Evolutionary conservation across 495 filamentous ascomycete species (phyloP).

Genomic region (Neurospora sp.): DNA sequence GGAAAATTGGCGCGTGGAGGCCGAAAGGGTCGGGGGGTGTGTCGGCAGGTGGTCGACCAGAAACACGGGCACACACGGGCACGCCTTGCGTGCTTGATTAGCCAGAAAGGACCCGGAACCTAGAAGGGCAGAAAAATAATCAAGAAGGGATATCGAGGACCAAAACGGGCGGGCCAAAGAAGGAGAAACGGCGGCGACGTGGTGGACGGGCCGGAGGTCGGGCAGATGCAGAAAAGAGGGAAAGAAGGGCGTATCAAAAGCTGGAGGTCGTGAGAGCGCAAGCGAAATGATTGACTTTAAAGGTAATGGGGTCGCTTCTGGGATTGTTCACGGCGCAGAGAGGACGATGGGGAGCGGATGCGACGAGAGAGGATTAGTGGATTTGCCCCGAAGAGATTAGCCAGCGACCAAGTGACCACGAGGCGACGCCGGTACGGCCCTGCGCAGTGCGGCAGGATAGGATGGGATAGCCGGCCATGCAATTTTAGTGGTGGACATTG

Average conservation of each 20-base stretch:
- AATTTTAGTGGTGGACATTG: slow-evolving; percentile 1
- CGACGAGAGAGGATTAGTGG: slow-evolving; percentile 24
- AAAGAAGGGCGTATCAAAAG: slow-evolving; percentile 24
- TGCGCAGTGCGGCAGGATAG: slow-evolving; percentile 6
- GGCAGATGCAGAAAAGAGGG: slow-evolving; percentile 15
- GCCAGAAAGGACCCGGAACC: neutral
- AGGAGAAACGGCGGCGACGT: slow-evolving; percentile 9
- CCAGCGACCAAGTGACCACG: slow-evolving; percentile 14
- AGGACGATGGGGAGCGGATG: slow-evolving; percentile 16
- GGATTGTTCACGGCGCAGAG: slow-evolving; percentile 25
- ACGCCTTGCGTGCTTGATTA: slow-evolving; percentile 14
- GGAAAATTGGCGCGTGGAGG: slow-evolving; percentile 23
- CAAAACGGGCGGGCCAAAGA: slow-evolving; percentile 13
- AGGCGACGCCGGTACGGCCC: neutral
- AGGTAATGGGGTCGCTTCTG: slow-evolving; percentile 31
- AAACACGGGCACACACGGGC: slow-evolving; percentile 8
- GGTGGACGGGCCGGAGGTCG: slow-evolving; percentile 19
- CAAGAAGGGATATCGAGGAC: slow-evolving; percentile 10
- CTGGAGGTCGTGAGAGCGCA: slow-evolving; percentile 32
- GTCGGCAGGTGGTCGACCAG: neutral
- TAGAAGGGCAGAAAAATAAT: slow-evolving; percentile 10
- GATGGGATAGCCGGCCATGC: slow-evolving; percentile 4
- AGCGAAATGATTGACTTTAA: slow-evolving; percentile 41
- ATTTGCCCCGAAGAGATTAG: slow-evolving; percentile 29
- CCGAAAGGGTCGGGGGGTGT: slow-evolving; percentile 8